Conservation (phyloP, 148 eudicot species). For the Amaranthus hypochondriacus region DNA sequence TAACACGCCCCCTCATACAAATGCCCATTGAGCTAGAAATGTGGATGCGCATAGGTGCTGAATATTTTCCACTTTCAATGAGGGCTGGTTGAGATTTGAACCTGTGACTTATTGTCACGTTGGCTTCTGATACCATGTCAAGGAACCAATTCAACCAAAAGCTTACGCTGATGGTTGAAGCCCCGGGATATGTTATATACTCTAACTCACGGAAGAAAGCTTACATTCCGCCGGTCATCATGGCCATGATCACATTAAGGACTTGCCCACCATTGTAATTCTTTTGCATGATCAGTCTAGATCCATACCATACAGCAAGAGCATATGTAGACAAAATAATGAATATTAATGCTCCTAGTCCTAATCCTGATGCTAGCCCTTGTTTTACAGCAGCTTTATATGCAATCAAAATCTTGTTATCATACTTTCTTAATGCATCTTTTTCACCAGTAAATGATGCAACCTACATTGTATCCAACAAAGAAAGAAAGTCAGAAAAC, state of each 20-base stretch:
- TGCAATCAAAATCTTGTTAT: conserved; percentile 43
- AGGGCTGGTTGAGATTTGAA: not conserved
- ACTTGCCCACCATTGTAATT: conserved; percentile 78
- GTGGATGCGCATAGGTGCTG: too few relatives aligned
- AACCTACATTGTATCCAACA: conserved; percentile 38
- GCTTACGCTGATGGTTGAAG: too few relatives aligned
- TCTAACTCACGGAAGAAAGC: conserved; percentile 11
- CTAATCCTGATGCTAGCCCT: conserved; percentile 72
- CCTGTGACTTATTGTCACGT: too few relatives aligned
- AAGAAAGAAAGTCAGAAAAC: not conserved
- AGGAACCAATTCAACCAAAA: too few relatives aligned
- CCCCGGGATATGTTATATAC: too few relatives aligned
- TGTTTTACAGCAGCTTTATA: conserved; percentile 45
- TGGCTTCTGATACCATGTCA: too few relatives aligned
- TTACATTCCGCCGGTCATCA: conserved; percentile 75
- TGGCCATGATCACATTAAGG: conserved; percentile 61
- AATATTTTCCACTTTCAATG: too few relatives aligned
- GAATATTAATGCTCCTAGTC: conserved; percentile 47
- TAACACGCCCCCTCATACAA: too few relatives aligned
- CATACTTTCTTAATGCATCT: conserved; percentile 50
- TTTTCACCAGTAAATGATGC: conserved; percentile 82
- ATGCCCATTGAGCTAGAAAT: too few relatives aligned
- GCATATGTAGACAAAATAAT: conserved; percentile 43
- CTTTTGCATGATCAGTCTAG: conserved; percentile 48
- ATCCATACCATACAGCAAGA: conserved; percentile 75